Conservation (phyloP, 352 stramenopile genomes). For the Peronospora farinosa region DNA sequence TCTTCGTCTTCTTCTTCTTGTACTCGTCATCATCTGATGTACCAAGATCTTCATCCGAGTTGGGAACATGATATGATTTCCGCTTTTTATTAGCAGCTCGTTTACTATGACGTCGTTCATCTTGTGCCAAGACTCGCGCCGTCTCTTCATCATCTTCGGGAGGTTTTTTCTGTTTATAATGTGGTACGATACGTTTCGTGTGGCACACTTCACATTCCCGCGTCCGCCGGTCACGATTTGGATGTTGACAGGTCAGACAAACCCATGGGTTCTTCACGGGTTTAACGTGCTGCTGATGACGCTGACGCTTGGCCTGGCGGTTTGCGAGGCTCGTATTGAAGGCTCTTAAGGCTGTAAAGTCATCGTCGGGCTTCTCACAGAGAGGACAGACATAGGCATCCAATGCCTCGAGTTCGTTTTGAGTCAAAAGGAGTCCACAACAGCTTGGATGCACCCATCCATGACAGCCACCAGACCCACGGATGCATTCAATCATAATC, state of each 20-base stretch:
- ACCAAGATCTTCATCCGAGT: slow-evolving; percentile 74
- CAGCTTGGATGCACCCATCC: slow-evolving; percentile 88
- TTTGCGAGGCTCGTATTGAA: slow-evolving; percentile 78
- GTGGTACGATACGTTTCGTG: slow-evolving; percentile 24
- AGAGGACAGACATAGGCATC: slow-evolving; percentile 83
- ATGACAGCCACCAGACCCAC: slow-evolving; percentile 84
- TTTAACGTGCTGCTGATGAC: slow-evolving; percentile 29
- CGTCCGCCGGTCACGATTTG: slow-evolving; percentile 37
- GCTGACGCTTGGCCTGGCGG: slow-evolving; percentile 41
- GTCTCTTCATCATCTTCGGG: slow-evolving; percentile 22
- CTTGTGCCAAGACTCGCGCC: slow-evolving; percentile 18
- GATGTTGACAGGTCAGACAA: slow-evolving; percentile 39
- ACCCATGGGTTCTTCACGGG: slow-evolving; percentile 32
- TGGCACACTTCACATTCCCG: slow-evolving; percentile 44
- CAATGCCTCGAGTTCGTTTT: slow-evolving; percentile 80
- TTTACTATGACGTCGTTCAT: slow-evolving; percentile 47
- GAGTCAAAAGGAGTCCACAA: slow-evolving; percentile 80
- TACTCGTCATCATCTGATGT: slow-evolving; percentile 35
- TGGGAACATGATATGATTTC: slow-evolving; percentile 74
- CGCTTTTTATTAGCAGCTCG: slow-evolving; percentile 60
- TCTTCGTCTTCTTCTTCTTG: slow-evolving; percentile 29
- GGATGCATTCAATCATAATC: slow-evolving; percentile 92
- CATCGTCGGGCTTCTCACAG: slow-evolving; percentile 63
- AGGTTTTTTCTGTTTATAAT: slow-evolving; percentile 13
- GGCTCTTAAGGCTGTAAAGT: slow-evolving; percentile 55